phyloP scores from a whole-genome alignment of 2,329 filamentous ascomycete genomes.

The Alternaria viburni region DNA sequence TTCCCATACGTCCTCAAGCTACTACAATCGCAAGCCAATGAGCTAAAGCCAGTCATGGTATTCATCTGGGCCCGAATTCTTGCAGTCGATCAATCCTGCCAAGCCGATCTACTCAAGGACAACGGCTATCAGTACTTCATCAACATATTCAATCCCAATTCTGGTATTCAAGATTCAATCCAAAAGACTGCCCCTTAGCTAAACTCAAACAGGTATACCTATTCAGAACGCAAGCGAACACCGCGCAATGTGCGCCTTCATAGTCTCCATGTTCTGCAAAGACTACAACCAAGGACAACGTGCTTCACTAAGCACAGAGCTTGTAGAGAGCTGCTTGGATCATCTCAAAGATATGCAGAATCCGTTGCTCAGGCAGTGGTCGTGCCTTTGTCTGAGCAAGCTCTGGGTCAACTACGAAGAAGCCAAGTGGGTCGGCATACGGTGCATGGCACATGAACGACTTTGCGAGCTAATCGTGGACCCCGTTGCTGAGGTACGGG shows the following conservation, averaged over 20 bases:
- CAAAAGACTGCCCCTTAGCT: conserved; percentile 3
- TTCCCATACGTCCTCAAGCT: conserved; percentile 99
- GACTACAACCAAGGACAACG: conserved; percentile 90
- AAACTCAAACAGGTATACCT: conserved; percentile 64
- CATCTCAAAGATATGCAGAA: conserved; percentile 88
- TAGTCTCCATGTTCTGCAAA: conserved; percentile 96
- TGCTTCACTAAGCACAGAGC: conserved; percentile 87
- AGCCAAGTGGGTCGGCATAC: conserved; percentile 94
- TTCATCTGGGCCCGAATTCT: conserved; percentile 98
- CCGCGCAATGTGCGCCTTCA: conserved; percentile 98
- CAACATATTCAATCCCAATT: conserved; percentile 83
- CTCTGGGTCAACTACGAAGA: conserved; percentile 90
- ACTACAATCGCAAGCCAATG: conserved; percentile 89
- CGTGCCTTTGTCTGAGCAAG: conserved; percentile 92
- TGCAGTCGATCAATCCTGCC: conserved; percentile 92
- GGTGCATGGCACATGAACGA: conserved; percentile 81
- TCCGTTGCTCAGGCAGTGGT: conserved; percentile 90
- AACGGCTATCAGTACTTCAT: conserved; percentile 98
- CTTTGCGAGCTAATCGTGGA: conserved; percentile 83
- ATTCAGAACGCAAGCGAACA: conserved; percentile 91
- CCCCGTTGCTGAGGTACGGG: conserved; percentile 87
- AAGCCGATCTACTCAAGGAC: conserved; percentile 92
- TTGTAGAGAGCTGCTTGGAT: conserved; percentile 84
- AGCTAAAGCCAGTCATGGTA: conserved; percentile 98
- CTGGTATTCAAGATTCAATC: conserved; percentile 50